Base-by-base conservation (phyloP, 1,284 basidiomycete species). In the Coniferiporia weirii region DNA sequence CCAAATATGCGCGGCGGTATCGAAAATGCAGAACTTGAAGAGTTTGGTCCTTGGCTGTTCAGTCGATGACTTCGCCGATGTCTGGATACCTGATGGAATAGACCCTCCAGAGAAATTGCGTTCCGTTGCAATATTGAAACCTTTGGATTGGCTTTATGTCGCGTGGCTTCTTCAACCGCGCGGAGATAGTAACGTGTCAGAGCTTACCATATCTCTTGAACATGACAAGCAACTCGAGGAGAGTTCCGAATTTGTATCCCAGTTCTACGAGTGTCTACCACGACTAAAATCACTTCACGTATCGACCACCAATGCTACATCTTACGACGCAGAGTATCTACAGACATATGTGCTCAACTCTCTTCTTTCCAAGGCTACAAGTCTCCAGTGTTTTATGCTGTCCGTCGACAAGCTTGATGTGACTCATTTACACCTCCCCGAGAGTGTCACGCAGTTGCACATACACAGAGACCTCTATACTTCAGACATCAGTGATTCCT, bases 21-120 rank as follows among this genome's bases (percentile, higher is more conserved):
- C 56, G 45, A 17, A 19, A 13, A 17, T 52, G 7, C 38, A 6
- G 9, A 43, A n/a, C 35, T 27, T 57, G 5, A 52, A 57, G 22
- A 57, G 49, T 46, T 52, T 57, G 49, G 49, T 57, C 19, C 10
- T 57, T 38, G 49, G 52, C 34, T 43, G 15, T 20, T 38, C 34
- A 15, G 13, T 13, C 19, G n/a, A 13, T 13, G 17, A 43, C 9
- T 12, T 19, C 12, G 20, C n/a, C 19, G 36, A 27, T 1, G 17
- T 17, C 17, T 19, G 38, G 1, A 8, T 27, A 15, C 47, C 51
- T 17, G 38, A 20, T 13, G 15, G 12, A 9, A 5, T 57, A 27
- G 36, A 51, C 20, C 35, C 49, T 10, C 56, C 56, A 17, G 43
- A 15, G 38, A 20, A 10, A 17, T 34, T 57, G n/a, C 15, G 43